These are phyloP conservation scores for Diplodia corticola DNA, from an alignment of 2,329 filamentous ascomycete genomes.

Conservation along the genomic window DNA sequence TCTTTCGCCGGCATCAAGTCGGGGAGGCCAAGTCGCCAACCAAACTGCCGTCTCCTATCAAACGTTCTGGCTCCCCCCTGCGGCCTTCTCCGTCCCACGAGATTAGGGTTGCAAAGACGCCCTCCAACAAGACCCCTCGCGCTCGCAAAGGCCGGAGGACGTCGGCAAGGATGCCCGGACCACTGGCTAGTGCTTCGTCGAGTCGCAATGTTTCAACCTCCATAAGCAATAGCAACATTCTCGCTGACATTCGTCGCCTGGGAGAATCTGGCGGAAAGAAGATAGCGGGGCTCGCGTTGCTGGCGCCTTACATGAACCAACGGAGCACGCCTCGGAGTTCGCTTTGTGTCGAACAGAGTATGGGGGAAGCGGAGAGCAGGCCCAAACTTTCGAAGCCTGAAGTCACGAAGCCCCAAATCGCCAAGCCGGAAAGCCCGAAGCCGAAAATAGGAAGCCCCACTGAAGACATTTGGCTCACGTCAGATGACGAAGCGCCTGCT, in stretches of 20 bases:
- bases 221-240: conserved; percentile 17
- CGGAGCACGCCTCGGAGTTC: not conserved
- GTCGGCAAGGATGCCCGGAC: conserved; percentile 11
- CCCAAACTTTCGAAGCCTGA: not conserved
- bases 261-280: conserved; percentile 12
- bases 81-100: not conserved
- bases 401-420: not conserved
- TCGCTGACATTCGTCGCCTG: conserved; percentile 18
- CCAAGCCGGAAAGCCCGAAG: not conserved
- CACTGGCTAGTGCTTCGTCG: not conserved
- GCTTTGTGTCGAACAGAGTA: not conserved
- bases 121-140: conserved; percentile 11
- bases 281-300: conserved; percentile 11
- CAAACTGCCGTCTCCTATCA: conserved; percentile 3
- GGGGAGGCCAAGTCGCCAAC: not conserved
- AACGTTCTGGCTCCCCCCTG: not conserved
- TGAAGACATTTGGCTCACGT: conserved; percentile 22
- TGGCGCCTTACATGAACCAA: conserved; percentile 22
- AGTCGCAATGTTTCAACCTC: not conserved
- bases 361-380: not conserved
- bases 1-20: not conserved
- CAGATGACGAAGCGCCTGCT: conserved; percentile 9
- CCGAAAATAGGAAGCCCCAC: not conserved
- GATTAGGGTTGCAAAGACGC: conserved; percentile 15
- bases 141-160: conserved; percentile 8